phyloP scores from a whole-genome alignment of 148 eudicot genomes.

The Dianthus caryophyllus region DNA sequence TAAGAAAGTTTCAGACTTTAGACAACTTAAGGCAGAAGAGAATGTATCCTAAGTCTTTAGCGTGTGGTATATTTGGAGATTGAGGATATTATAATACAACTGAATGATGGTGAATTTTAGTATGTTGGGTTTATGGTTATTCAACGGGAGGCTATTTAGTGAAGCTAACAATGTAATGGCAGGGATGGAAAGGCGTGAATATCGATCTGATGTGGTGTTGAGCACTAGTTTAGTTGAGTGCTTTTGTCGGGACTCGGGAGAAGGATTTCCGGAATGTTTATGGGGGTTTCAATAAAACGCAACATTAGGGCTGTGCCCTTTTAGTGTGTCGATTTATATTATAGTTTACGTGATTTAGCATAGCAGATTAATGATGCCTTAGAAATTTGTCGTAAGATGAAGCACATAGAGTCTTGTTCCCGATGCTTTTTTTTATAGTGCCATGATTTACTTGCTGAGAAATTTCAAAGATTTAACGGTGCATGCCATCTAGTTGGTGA shows the following conservation, averaged over 20 bases:
- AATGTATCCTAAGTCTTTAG: constrained; percentile 3
- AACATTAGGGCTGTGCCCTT: constrained; percentile 44
- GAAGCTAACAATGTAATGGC: constrained; percentile 41
- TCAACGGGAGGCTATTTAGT: constrained; percentile 46
- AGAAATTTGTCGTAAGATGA: constrained; percentile 59
- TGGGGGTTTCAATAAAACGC: constrained; percentile 53
- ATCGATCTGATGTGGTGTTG: constrained; percentile 43
- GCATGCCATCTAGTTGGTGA: constrained; percentile 56
- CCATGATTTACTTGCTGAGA: constrained; percentile 43
- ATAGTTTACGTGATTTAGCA: constrained; percentile 40
- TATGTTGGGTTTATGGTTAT: constrained; percentile 69
- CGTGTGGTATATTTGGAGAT: constrained; percentile 34
- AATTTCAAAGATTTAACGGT: constrained; percentile 60
- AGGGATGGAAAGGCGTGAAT: constrained; percentile 54
- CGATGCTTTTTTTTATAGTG: constrained; percentile 55
- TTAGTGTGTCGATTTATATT: constrained; percentile 63
- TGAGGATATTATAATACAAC: constrained; percentile 37
- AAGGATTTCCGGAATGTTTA: constrained; percentile 58
- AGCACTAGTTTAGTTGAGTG: constrained; percentile 59
- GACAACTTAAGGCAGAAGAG: not conserved
- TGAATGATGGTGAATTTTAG: constrained; percentile 41
- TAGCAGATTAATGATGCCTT: constrained; percentile 57
- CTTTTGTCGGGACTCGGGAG: constrained; percentile 51
- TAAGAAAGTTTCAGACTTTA: too few species aligned
- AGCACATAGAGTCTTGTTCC: constrained; percentile 41